Conservation (phyloP, 768 basidiomycete genomes). For the Suillus subalutaceus region DNA sequence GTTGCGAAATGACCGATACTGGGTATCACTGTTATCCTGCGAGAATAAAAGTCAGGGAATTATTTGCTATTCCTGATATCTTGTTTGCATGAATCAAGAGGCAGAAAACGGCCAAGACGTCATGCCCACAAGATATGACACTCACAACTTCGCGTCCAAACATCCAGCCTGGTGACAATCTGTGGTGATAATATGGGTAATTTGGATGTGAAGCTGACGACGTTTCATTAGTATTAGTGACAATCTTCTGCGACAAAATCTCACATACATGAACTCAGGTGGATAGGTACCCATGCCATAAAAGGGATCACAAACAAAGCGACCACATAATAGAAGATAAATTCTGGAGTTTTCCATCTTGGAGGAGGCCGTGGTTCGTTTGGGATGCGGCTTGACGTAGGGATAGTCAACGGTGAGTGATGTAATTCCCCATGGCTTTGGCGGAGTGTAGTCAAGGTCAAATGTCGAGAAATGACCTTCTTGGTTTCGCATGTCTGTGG, state of each 20-base stretch:
- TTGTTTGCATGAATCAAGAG: slow-evolving; percentile 11
- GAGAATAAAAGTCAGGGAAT: background rate
- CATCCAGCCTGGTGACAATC: slow-evolving; percentile 79
- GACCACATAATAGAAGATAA: slow-evolving; percentile 71
- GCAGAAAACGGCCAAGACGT: background rate
- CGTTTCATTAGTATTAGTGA: background rate
- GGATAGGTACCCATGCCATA: slow-evolving; percentile 78
- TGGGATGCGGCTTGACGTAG: slow-evolving; percentile 38
- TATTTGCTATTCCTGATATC: background rate
- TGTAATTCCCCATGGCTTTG: slow-evolving; percentile 36
- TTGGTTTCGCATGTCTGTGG: slow-evolving; percentile 34
- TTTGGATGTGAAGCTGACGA: slow-evolving; percentile 72
- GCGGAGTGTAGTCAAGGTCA: slow-evolving; percentile 18
- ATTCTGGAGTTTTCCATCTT: slow-evolving; percentile 83
- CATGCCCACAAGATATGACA: slow-evolving; percentile 15
- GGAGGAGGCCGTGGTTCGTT: slow-evolving; percentile 40
- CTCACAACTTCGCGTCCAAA: slow-evolving; percentile 78
- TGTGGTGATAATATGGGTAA: slow-evolving; percentile 57
- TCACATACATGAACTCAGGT: slow-evolving; percentile 72
- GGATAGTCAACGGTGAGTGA: slow-evolving; percentile 60
- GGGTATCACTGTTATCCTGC: slow-evolving; percentile 91
- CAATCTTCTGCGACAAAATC: slow-evolving; percentile 10
- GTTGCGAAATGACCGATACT: slow-evolving; percentile 86
- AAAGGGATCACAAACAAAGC: slow-evolving; percentile 63
- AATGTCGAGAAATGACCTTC: slow-evolving; percentile 15